phyloP scores from a whole-genome alignment of 2,329 filamentous ascomycete genomes.

The Sporothrix sp. region DNA sequence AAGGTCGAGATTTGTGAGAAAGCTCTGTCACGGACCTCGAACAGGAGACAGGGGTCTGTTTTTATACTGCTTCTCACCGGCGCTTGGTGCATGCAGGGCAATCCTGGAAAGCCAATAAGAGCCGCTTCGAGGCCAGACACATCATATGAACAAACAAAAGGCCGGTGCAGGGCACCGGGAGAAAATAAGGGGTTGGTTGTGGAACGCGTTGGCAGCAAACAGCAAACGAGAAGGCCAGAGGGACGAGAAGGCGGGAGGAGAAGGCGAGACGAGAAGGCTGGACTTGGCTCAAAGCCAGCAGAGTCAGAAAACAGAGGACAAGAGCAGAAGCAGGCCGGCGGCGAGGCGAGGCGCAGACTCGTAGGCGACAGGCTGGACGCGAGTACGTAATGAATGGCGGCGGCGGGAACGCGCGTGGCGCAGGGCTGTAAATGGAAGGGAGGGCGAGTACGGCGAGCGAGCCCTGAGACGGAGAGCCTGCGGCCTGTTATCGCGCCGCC shows the following conservation, averaged over 20 bases:
- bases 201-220: neutral
- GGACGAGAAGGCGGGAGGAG: neutral
- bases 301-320: neutral
- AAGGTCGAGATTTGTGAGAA: neutral
- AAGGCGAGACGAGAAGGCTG: too few species aligned
- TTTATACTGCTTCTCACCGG: neutral
- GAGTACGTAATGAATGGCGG: neutral
- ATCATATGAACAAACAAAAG: neutral
- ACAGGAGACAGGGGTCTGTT: neutral
- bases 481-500: too few species aligned
- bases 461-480: too few species aligned
- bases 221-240: neutral
- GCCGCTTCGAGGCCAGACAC: constrained; percentile 5
- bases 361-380: neutral
- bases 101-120: neutral
- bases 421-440: neutral
- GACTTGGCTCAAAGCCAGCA: too few species aligned
- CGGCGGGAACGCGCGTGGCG: neutral
- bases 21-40: too few species aligned
- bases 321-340: neutral
- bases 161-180: too few species aligned
- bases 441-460: too few species aligned
- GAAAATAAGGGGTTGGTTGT: too few species aligned
- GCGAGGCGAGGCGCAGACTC: neutral
- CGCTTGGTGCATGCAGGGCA: too few species aligned